These are phyloP conservation scores for Sarocladium strictum DNA, from an alignment of 2,329 filamentous ascomycete genomes.

Conservation along the genomic window DNA sequence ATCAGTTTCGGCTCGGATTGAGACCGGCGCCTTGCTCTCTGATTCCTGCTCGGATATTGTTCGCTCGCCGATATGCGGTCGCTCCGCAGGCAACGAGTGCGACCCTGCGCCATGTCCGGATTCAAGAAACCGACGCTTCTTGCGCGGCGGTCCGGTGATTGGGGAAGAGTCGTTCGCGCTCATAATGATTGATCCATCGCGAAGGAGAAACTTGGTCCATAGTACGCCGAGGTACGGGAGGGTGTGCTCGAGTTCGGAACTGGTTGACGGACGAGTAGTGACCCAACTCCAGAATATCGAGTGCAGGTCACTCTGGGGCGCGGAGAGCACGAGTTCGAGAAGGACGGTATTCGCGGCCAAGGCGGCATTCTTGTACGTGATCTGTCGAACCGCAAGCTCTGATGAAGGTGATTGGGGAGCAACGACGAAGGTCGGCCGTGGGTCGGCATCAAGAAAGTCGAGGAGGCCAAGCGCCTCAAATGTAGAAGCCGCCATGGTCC, in stretches of 20 bases:
- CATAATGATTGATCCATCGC: slow-evolving; percentile 31
- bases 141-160: slow-evolving; percentile 24
- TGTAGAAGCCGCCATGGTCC: slow-evolving; percentile 9
- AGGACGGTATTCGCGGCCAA: slow-evolving; percentile 24
- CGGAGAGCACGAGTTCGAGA: slow-evolving; percentile 23
- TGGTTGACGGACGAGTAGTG: slow-evolving; percentile 15
- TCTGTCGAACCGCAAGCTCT: not conserved
- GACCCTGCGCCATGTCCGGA: not conserved
- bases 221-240: slow-evolving; percentile 25
- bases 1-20: slow-evolving; percentile 24
- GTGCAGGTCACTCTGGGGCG: slow-evolving; percentile 23
- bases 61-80: not conserved
- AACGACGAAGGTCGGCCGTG: slow-evolving; percentile 35
- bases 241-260: slow-evolving; percentile 17
- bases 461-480: slow-evolving; percentile 24
- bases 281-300: slow-evolving; percentile 35
- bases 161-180: slow-evolving; percentile 30
- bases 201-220: slow-evolving; percentile 32
- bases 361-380: slow-evolving; percentile 33
- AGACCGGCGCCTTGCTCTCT: slow-evolving; percentile 20
- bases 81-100: slow-evolving; percentile 12
- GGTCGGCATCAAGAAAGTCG: slow-evolving; percentile 35
- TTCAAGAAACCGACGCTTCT: slow-evolving; percentile 13
- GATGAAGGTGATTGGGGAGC: slow-evolving; percentile 5
- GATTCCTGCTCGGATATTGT: slow-evolving; percentile 10